Evolutionary conservation across 208 protist species (phyloP).

Genomic region (Acanthamoeba triangularis): DNA sequence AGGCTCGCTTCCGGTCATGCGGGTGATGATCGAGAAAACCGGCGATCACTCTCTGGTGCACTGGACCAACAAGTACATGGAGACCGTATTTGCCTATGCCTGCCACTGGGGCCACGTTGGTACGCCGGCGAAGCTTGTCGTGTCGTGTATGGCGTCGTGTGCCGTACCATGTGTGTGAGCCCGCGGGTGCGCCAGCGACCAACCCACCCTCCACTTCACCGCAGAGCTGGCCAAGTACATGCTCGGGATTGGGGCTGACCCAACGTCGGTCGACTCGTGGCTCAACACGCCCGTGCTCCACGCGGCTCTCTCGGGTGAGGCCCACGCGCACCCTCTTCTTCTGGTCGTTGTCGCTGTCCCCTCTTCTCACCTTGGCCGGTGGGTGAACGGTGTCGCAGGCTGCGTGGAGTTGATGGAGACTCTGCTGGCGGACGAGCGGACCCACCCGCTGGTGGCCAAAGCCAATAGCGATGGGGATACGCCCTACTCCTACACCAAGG

Average conservation of each 20-base stretch:
- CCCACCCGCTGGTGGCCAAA: background rate
- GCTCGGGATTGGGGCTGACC: conserved; percentile 1
- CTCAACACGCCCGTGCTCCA: background rate
- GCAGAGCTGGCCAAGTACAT: conserved; percentile 47
- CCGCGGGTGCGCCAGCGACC: too few species aligned
- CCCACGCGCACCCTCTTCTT: background rate
- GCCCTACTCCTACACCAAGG: background rate
- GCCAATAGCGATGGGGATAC: background rate
- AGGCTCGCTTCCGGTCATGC: background rate
- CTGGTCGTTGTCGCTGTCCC: background rate
- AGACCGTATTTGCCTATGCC: conserved; percentile 29
- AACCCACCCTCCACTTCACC: too few species aligned
- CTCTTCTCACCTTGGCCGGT: background rate
- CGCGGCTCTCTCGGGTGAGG: background rate
- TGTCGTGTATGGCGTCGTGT: too few species aligned
- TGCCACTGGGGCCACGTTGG: conserved; percentile 43
- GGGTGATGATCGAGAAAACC: background rate
- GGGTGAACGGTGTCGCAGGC: background rate
- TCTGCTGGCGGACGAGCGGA: background rate
- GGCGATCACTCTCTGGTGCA: background rate
- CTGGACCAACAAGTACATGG: background rate
- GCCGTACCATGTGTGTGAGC: background rate
- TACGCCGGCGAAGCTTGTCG: background rate
- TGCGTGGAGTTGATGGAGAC: conserved; percentile 11
- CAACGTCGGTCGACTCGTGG: background rate